Conservation (phyloP, 495 filamentous ascomycete genomes). For the Apiosordaria backusii region DNA sequence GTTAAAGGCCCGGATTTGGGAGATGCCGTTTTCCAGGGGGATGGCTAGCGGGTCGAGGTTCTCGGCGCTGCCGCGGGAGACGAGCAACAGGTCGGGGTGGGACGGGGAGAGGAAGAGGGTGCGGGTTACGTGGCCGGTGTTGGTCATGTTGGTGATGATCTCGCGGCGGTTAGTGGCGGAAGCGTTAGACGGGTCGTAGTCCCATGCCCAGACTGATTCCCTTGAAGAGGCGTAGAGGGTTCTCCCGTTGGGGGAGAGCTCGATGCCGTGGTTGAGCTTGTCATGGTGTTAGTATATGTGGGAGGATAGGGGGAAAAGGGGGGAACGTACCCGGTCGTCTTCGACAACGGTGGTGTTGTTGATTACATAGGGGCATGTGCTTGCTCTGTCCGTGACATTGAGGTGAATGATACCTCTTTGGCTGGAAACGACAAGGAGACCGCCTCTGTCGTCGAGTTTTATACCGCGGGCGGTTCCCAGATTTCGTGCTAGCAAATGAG, state of each 20-base stretch:
- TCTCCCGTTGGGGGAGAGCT: constrained; percentile 56
- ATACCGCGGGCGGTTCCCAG: constrained; percentile 56
- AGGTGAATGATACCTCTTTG: constrained; percentile 54
- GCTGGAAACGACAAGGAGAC: constrained; percentile 58
- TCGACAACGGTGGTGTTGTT: constrained; percentile 26
- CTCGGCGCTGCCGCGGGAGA: constrained; percentile 58
- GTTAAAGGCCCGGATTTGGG: constrained; percentile 65
- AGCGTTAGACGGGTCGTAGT: constrained; percentile 50
- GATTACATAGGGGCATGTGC: constrained; percentile 40
- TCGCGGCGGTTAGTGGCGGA: constrained; percentile 41
- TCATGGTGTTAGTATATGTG: neutral
- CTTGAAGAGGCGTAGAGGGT: constrained; percentile 62
- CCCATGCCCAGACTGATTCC: constrained; percentile 55
- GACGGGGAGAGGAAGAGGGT: constrained; percentile 55
- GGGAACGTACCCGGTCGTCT: constrained; percentile 18
- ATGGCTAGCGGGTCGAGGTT: constrained; percentile 57
- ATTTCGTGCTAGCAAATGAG: constrained; percentile 52
- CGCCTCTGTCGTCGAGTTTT: constrained; percentile 55
- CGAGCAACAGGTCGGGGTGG: constrained; percentile 49
- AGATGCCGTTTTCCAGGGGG: constrained; percentile 50
- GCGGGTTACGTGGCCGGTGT: constrained; percentile 57
- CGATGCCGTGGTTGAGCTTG: constrained; percentile 60
- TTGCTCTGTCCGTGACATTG: constrained; percentile 45
- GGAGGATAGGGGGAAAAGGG: neutral
- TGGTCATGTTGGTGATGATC: constrained; percentile 58